Evolutionary conservation across 805 yeast species (phyloP), one percentile per base, ranked within the genome.

Genomic region (Myxozyma monticola): DNA sequence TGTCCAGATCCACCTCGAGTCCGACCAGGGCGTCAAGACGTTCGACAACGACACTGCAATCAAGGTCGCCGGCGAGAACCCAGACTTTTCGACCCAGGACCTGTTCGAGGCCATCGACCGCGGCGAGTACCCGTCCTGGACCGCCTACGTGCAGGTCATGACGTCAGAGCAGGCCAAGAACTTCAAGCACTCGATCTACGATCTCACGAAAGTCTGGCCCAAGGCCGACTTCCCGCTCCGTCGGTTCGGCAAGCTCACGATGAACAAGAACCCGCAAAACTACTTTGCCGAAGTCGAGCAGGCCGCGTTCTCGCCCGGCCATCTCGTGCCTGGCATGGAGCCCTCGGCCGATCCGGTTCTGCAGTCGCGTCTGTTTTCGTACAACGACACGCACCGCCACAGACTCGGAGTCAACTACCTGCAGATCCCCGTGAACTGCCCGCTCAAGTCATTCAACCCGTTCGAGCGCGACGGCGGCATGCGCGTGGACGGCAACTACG

Each of bases 321-420:
- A 83, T 71, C 74, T 84, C 43, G 85, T 83, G 37, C 88, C 88
- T 38, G 85, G 81, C 64, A 78, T 82, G 74, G 87, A 83, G 71
- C 79, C 90, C 48, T 77, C 85, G 42, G 85, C 85, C 52, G 90
- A 84, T 69, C 87, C 88, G 21, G 88, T 84, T 18, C 73, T 84
- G 69, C 89, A 84, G 71, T 77, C 85, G 26, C 80, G 90, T 69
- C 73, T 84, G 61, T 85, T 82, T 70, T 81, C 89, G 21, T 84
- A 84, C 71, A 76, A 83, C 49, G 90, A 84, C 70, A 83, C 90
- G 38, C 88, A 83, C 70, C 80, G 87, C 65, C 80, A 84, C 73
- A 78, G 91, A 69, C 75, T 84, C 62, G 90, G 90, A 51, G 68
- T 76, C 39, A 84, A 83, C 71, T 83, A 77, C 70, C 72, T 76